Evolutionary conservation across 202 grass and related monocot genomes (phyloP), one percentile per base, ranked within the genome.

Genomic region (Setaria italica): DNA sequence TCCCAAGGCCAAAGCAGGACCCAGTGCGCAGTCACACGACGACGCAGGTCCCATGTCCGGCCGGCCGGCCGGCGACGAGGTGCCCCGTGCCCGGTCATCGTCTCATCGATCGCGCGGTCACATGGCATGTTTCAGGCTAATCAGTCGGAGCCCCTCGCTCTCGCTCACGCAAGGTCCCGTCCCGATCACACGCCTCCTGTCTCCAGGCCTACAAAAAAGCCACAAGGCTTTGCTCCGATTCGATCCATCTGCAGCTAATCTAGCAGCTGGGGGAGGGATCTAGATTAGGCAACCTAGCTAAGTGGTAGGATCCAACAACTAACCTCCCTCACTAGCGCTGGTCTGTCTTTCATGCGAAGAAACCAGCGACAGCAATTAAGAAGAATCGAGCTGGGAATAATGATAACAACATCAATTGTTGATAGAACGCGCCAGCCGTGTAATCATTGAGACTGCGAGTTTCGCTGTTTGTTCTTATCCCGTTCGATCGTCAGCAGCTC

Each of bases 261-360:
- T 75, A 62, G 41, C 41, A 78, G 45, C 46, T 60, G 35, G 11
- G 29, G 25, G 15, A 15, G 16, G 15, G 32, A 1, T 5, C 1
- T 9, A 48, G 48, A 79, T 41, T 63, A 53, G 32, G 68, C 58
- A 75, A 79, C 80, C 70, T 54, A 84, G 76, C 64, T 80, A 89
- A 73, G 57, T 83, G 71, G 81, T 87, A 89, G 79, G 74, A 86
- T 76, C 67, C 72, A 82, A 69, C 72, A 82, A 69, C 80, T 68
- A 84, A 89, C 76, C 68, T 72, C 67, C 59, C 70, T 65, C 84
- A 83, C 72, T 92, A 63, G 67, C 41, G 83, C 80, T 53, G 76
- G 60, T 39, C 76, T 84, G 70, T 70, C 84, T 81, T 92, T 81
- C 65, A 19, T 84, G 45, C 39, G 46, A 92, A 87, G 70, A 64